Evolutionary conservation across 139 green algal genomes (phyloP), one percentile per base, ranked within the genome.

Genomic region (Deuterostichococcus epilithicus): DNA sequence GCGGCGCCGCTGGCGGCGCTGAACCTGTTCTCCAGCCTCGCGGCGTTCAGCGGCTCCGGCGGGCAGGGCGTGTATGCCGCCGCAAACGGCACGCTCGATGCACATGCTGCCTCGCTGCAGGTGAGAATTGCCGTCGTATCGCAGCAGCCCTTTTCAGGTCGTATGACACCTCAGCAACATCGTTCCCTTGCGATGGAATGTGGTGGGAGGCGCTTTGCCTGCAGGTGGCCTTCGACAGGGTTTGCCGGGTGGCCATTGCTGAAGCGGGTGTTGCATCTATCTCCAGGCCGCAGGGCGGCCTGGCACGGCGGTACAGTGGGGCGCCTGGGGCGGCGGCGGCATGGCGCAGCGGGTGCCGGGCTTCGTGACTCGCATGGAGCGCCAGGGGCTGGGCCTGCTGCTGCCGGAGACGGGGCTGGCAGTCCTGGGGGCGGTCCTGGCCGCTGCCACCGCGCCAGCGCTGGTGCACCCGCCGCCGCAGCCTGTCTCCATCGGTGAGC

Each of bases 321-420:
- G 86, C 28, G 82, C 87, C 34, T 90, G 86, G 86, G 81, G 75
- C 1, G 81, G 83, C 28, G 69, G 63, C 42, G 84, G 84, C 58
- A 89, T 89, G 84, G 84, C 84, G 15, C 65, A 74, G 2, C 44
- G 32, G 0, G 70, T 60, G 22, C 47, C 39, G 1, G 68, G 66
- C 52, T 72, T 78, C 26, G 26, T 75, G 68, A 35, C 18, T 5
- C 47, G 72, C 33, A 67, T 76, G 72, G 45, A 86, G 68, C 78
- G 86, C 3, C 84, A 90, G 22, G 90, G 90, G 18, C 86, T 92
- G 68, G 85, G 85, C 4, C 73, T 85, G 18, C 79, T 95, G 67
- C 67, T 82, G 60, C 84, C 90, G 0, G 72, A 72, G 4, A 73
- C 79, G 6, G 87, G 83, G 4, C 30, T 90, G 28, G 52, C 44